These are phyloP conservation scores for Trichoderma atrobrunneum DNA, from an alignment of 2,329 filamentous ascomycete species.

Conservation along the genomic window DNA sequence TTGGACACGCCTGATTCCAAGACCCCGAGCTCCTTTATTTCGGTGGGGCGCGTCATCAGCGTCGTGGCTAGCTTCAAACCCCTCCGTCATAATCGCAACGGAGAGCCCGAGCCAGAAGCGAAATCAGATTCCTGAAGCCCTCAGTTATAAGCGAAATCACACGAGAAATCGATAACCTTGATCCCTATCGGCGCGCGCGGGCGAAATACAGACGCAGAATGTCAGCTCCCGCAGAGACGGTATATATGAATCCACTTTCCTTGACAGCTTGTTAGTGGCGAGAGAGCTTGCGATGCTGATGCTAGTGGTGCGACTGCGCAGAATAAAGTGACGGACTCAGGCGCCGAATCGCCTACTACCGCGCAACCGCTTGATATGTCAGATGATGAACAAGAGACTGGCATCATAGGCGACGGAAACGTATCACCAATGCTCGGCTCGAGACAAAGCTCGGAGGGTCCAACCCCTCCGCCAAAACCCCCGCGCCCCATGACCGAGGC, in stretches of 20 bases:
- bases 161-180: constrained; percentile 6
- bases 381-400: constrained; percentile 67
- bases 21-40: constrained; percentile 14
- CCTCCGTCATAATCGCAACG: constrained; percentile 25
- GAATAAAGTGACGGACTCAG: constrained; percentile 33
- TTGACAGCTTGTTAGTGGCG: constrained; percentile 10
- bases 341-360: constrained; percentile 64
- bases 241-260: constrained; percentile 33
- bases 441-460: constrained; percentile 30
- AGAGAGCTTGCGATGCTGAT: constrained; percentile 22
- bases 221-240: constrained; percentile 44
- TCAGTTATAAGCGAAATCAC: constrained; percentile 19
- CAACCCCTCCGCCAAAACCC: constrained; percentile 70
- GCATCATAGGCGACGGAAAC: constrained; percentile 43
- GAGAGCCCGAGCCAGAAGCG: constrained; percentile 14
- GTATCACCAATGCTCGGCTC: constrained; percentile 26
- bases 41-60: constrained; percentile 41
- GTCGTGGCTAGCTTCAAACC: constrained; percentile 33
- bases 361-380: constrained; percentile 64
- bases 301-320: constrained; percentile 3
- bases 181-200: background rate
- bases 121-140: constrained; percentile 8
- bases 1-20: background rate
- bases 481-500: constrained; percentile 77
- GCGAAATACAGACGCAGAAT: constrained; percentile 30